These are phyloP conservation scores for Nicotiana noctiflora DNA, from an alignment of 257 asterid species.

Conservation along the genomic window DNA sequence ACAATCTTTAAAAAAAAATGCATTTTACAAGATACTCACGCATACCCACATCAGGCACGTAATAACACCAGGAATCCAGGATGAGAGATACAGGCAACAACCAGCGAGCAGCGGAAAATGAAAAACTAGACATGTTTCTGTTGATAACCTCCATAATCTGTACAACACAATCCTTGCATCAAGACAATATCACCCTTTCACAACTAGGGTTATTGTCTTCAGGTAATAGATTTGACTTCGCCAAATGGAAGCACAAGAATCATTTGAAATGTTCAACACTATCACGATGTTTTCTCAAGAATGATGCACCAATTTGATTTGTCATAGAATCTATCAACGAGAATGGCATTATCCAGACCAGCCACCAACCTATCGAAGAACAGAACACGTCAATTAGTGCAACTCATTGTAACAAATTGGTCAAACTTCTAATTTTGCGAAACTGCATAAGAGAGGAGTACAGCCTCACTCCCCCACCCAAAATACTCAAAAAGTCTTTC, in stretches of 20 bases:
- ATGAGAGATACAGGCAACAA: neutral
- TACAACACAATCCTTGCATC: neutral
- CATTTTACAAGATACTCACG: neutral
- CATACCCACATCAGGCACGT: neutral
- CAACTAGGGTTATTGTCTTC: neutral
- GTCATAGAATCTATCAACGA: conserved; percentile 75
- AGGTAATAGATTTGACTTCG: neutral
- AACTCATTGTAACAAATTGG: neutral
- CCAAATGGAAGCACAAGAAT: conserved; percentile 3
- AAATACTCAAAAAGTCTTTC: neutral
- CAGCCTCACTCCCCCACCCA: neutral
- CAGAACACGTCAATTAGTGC: neutral
- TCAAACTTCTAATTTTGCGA: neutral
- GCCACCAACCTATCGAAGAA: conserved; percentile 52
- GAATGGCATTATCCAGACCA: conserved; percentile 55
- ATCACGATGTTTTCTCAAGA: conserved; percentile 66
- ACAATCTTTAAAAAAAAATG: neutral
- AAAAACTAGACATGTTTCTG: neutral
- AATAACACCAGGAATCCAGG: neutral
- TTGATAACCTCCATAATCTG: neutral
- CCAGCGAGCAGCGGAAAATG: neutral
- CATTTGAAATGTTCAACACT: neutral
- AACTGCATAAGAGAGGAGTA: neutral
- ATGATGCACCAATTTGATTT: conserved; percentile 95
- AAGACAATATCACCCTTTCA: conserved; percentile 1